Conservation (phyloP, 129 eudicot genomes). For the Lonicera japonica region DNA sequence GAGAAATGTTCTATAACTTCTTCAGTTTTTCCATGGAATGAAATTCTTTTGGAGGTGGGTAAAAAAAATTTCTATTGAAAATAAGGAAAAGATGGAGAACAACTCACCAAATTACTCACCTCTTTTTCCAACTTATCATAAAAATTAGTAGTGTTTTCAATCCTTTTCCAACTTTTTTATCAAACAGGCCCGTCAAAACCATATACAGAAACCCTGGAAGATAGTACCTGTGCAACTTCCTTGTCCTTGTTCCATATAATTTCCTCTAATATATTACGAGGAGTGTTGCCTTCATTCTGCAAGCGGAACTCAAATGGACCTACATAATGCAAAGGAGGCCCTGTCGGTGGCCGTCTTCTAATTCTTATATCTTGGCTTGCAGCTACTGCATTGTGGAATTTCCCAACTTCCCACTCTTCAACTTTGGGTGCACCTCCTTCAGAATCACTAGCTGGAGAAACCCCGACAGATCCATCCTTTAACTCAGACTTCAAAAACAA, state of each 20-base stretch:
- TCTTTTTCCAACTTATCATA: no score
- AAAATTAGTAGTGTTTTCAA: no score
- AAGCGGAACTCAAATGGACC: constrained; percentile 72
- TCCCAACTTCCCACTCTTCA: constrained; percentile 67
- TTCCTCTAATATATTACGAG: constrained; percentile 83
- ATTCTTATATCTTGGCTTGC: constrained; percentile 75
- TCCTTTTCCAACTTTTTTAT: no score
- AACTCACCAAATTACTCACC: no score
- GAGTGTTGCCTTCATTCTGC: constrained; percentile 63
- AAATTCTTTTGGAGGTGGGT: background rate
- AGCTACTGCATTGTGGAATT: constrained; percentile 51
- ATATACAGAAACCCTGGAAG: constrained; percentile 5
- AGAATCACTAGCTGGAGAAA: constrained; percentile 30
- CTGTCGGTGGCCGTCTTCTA: constrained; percentile 67
- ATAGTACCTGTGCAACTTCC: constrained; percentile 68
- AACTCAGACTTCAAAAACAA: constrained; percentile 33
- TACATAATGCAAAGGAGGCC: constrained; percentile 72
- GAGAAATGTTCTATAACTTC: no score
- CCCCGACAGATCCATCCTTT: constrained; percentile 34
- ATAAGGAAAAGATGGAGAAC: no score
- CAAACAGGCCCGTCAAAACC: no score
- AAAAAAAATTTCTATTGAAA: no score
- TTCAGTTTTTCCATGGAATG: no score
- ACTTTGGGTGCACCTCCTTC: constrained; percentile 38
- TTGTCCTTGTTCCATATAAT: constrained; percentile 81